Conservation (phyloP, 2,329 filamentous ascomycete species). For the Xylaria sp. region DNA sequence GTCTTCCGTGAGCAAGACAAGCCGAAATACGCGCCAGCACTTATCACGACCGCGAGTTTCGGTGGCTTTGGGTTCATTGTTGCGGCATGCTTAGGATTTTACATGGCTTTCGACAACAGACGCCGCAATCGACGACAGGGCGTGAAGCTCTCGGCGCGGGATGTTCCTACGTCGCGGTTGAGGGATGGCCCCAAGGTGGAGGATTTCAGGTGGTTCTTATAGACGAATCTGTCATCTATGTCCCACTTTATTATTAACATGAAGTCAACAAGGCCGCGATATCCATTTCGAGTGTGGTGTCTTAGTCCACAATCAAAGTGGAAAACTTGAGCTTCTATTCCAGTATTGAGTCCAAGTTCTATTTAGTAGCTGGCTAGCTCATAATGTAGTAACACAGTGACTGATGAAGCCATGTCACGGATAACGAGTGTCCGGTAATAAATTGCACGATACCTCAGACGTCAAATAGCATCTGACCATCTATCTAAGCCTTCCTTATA, state of each 20-base stretch:
- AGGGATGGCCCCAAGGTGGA: conserved; percentile 63
- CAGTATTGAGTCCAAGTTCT: background rate
- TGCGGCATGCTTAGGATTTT: conserved; percentile 66
- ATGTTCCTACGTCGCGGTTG: conserved; percentile 66
- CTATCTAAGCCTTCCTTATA: background rate
- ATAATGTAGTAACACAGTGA: background rate
- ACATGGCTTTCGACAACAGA: conserved; percentile 73
- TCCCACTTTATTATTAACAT: background rate
- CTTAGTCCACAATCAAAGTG: background rate
- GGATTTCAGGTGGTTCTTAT: conserved; percentile 69
- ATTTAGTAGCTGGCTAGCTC: background rate
- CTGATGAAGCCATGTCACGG: background rate
- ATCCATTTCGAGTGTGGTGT: background rate
- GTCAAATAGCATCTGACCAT: background rate
- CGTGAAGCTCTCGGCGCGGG: conserved; percentile 62
- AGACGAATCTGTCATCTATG: conserved; percentile 19
- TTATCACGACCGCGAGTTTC: conserved; percentile 72
- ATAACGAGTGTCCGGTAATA: background rate
- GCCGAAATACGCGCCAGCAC: conserved; percentile 73
- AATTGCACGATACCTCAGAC: background rate
- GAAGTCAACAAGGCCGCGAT: background rate
- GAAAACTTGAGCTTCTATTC: background rate
- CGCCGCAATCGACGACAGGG: conserved; percentile 68
- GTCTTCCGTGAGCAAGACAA: conserved; percentile 72
- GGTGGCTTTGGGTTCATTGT: conserved; percentile 68